Base-by-base conservation (phyloP, 306 rosid species). In the Echinosophora koreensis region DNA sequence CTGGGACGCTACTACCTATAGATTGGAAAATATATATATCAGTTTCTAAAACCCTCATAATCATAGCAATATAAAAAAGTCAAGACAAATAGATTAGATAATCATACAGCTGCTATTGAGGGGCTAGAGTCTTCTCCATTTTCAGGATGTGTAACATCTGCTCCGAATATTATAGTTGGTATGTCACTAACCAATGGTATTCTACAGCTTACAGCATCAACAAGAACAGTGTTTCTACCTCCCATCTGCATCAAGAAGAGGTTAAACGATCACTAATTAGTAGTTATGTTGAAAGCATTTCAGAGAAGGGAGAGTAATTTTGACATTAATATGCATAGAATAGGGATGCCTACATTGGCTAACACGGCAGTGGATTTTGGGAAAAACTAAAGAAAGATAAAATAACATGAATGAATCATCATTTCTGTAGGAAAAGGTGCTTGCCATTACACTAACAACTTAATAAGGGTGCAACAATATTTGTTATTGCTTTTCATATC, bases 91-190 rank as follows among this genome's bases (percentile, higher is more conserved):
- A 16, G 18, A 52, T 55, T 50, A 64, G 64, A 30, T 72, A 80
- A 69, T 18, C 93, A 57, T 88, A 94, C 98, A 46, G 98, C 98
- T 34, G 98, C 98, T 8, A 94, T 92, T 8, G 98, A 94, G 9
- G 98, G 97, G 77, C 98, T 94, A 16, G 97, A 92, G 72, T 94
- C 98, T 89, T 94, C 98, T 56, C 98, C 98, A 13, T 95, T 93
- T 76, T 90, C 97, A 65, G 98, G 98, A 69, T 94, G 98, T 5
- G 98, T 94, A 52, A 94, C 98, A 80, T 94, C 98, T 68, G 98
- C 98, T 68, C 98, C 98, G 74, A 94, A 94, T 49, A 94, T 94
- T 41, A 94, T 94, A 8, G 98, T 94, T 3, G 98, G 98, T 5
- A 89, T 78, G 71, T 94, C 98, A 60, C 97, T 92, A 69, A 94